These are phyloP conservation scores for Taxawa tesnikishii DNA, from an alignment of 2,329 filamentous ascomycete species.

Conservation along the genomic window DNA sequence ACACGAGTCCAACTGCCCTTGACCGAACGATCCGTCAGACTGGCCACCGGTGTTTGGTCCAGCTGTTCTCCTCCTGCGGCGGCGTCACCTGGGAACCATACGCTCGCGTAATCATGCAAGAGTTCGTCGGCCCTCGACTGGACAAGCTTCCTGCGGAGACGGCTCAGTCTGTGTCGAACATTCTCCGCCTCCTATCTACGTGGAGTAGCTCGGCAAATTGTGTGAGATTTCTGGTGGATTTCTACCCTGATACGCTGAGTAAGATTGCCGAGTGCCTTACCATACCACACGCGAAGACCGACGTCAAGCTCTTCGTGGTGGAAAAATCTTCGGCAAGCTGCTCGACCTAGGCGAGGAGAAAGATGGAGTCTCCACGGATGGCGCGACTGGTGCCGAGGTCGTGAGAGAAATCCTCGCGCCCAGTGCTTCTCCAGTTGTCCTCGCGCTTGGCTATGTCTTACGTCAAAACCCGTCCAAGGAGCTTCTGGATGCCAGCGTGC, in stretches of 20 bases:
- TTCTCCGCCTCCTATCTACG: slow-evolving; percentile 66
- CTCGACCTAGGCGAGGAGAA: slow-evolving; percentile 43
- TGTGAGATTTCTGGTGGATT: slow-evolving; percentile 55
- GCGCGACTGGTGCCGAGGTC: no score
- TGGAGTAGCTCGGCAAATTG: slow-evolving; percentile 62
- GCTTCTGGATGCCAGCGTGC: slow-evolving; percentile 66
- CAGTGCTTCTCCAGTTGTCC: slow-evolving; percentile 55
- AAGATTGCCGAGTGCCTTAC: slow-evolving; percentile 62
- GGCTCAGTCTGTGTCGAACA: slow-evolving; percentile 74
- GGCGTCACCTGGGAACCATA: slow-evolving; percentile 62
- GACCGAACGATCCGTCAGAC: slow-evolving; percentile 55
- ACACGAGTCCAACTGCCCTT: slow-evolving; percentile 36
- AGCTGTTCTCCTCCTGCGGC: slow-evolving; percentile 63
- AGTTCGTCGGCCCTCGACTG: slow-evolving; percentile 66
- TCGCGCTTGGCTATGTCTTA: slow-evolving; percentile 36
- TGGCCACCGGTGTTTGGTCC: slow-evolving; percentile 71
- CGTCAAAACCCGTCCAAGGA: slow-evolving; percentile 55
- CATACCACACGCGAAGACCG: slow-evolving; percentile 65
- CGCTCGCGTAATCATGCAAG: slow-evolving; percentile 55
- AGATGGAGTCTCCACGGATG: slow-evolving; percentile 9
- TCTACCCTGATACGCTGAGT: slow-evolving; percentile 47
- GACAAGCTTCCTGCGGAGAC: slow-evolving; percentile 73
- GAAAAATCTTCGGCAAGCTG: slow-evolving; percentile 57
- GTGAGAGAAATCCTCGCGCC: slow-evolving; percentile 50
- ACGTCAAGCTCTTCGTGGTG: slow-evolving; percentile 74